Base-by-base conservation (phyloP, 179 eudicot genomes). In the Dionaea muscipula region DNA sequence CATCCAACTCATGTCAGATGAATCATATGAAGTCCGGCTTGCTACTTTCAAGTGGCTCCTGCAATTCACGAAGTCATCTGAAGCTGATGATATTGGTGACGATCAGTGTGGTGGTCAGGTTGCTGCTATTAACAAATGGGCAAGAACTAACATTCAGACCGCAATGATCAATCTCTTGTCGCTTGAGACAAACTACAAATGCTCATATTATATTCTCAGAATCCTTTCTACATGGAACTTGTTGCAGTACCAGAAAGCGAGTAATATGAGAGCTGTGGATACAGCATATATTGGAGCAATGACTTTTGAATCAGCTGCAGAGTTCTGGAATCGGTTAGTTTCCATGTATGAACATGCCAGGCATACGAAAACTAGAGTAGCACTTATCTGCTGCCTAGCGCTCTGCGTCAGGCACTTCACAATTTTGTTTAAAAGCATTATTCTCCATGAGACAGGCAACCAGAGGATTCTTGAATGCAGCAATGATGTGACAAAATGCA, bases 31-130 rank as follows among this genome's bases (percentile, higher is more conserved):
- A 75, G 94, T 91, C 57, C 86, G 94, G 52, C 72, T 79, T 66
- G 81, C 86, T 40, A 77, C 96, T 48, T 76, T 84, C 21, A 91
- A 87, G 74, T 91, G 96, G 96, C 86, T 91, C 55, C 75, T 75
- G 40, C 67, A 66, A 55, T 75, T 82, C 64, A 76, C 82, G 20
- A 82, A 74, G 73, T 61, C 68, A 38, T 62, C 68, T 31, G 66
- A 73, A 37, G 67, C 57, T 23, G 66, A 67, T 27, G 57, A 13
- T 21, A 52, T 35, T 60, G 60, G 43, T 57, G 56, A 62, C 44
- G 75, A 58, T 57, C 66, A 49, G 51, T 46, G 35, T 26, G 52
- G 46, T 18, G 54, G 33, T 44, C 64, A 51, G 54, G 60, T 58
- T 21, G 62, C 67, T 57, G 68, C 65, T 39, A 56, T 63, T 20